A percentile compares a stretch with the other conserved stretches of the same genome.
phyloP scores from a whole-genome alignment of 208 protist species.

The Crithidia bombi region DNA sequence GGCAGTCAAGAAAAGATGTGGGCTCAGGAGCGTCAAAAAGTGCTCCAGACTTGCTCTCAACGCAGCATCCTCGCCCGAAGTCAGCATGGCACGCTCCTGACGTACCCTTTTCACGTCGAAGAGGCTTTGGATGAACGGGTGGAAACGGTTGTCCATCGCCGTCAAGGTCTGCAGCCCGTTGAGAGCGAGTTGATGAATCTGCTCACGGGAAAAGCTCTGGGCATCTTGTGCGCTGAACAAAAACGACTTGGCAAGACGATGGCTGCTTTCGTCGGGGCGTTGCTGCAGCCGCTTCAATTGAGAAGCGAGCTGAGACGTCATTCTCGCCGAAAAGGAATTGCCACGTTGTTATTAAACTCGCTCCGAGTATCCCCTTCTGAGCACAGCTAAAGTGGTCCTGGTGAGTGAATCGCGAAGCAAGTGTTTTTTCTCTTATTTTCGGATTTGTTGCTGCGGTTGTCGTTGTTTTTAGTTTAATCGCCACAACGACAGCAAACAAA shows the following conservation, averaged over 20 bases:
- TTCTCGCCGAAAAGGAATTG: constrained; percentile 21
- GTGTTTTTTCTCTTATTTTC: too few species aligned
- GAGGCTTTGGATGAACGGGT: constrained; percentile 72
- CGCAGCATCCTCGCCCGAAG: constrained; percentile 38
- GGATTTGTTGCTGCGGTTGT: too few species aligned
- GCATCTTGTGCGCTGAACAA: constrained; percentile 80
- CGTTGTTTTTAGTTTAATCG: too few species aligned
- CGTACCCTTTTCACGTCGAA: constrained; percentile 67
- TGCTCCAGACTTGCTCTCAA: constrained; percentile 60
- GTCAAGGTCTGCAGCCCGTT: constrained; percentile 77
- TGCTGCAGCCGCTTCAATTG: constrained; percentile 82
- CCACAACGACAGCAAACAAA: too few species aligned
- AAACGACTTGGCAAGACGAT: constrained; percentile 73
- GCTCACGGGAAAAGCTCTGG: constrained; percentile 79
- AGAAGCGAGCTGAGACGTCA: constrained; percentile 81
- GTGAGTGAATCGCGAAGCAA: too few species aligned
- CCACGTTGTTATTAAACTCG: too few species aligned
- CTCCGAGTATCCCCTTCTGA: too few species aligned
- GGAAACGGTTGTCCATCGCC: constrained; percentile 81
- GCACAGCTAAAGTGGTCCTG: too few species aligned
- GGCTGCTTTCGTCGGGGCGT: constrained; percentile 61
- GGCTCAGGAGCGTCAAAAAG: constrained; percentile 79
- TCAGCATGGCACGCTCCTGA: constrained; percentile 72
- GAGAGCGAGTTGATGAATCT: constrained; percentile 82
- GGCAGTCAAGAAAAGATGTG: constrained; percentile 82